These are phyloP conservation scores for Eucalyptus paniculata DNA, from an alignment of 345 rosid species.

Conservation along the genomic window DNA sequence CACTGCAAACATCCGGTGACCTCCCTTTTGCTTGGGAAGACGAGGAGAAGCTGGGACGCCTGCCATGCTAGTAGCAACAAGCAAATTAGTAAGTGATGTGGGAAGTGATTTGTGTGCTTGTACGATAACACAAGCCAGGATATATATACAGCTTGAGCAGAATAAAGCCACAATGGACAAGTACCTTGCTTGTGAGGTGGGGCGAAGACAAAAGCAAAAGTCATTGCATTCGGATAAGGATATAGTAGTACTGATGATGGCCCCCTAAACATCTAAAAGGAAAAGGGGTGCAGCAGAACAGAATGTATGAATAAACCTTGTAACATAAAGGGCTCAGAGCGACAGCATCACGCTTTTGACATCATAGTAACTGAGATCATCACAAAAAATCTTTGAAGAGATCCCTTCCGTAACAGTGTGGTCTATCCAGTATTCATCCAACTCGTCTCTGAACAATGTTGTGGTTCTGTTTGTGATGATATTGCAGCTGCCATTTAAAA, in stretches of 20 bases:
- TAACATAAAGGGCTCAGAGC: neutral
- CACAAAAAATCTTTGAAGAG: neutral
- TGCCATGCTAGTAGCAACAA: neutral
- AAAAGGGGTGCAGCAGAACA: neutral
- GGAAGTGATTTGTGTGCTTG: neutral
- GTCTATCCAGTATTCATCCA: neutral
- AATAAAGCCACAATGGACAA: neutral
- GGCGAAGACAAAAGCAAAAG: neutral
- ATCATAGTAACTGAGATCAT: neutral
- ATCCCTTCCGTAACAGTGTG: neutral
- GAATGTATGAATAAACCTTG: neutral
- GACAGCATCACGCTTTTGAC: neutral
- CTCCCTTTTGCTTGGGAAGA: neutral
- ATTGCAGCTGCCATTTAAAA: neutral
- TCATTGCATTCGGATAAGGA: neutral
- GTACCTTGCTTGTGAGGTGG: conserved; percentile 1
- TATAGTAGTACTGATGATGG: neutral
- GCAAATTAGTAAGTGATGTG: neutral
- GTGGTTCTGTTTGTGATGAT: neutral
- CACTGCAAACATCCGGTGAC: conserved; percentile 6
- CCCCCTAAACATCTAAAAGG: neutral
- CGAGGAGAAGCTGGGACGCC: neutral
- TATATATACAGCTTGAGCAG: conserved; percentile 1
- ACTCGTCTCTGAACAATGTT: neutral
- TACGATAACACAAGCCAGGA: neutral